Evolutionary conservation across 2,329 filamentous ascomycete genomes (phyloP), one percentile per base, ranked within the genome.

Genomic region (Capronia coronata): DNA sequence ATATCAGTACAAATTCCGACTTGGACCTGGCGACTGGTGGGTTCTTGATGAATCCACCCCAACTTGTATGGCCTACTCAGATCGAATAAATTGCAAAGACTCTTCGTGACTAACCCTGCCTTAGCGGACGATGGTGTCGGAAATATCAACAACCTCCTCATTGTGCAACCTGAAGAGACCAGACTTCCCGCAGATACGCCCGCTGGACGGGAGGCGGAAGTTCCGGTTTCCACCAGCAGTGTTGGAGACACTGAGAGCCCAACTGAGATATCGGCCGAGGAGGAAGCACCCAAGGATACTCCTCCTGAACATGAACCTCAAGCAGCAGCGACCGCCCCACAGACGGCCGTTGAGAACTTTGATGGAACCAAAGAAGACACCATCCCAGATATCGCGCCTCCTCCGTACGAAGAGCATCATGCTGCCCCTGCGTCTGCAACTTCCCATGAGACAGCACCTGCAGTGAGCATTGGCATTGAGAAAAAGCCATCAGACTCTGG

Each of bases 1-100:
- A 49, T 79, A 87, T 57, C 80, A 86, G 61, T 90, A 88, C 74
- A 89, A 87, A 66, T 84, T 89, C 59, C 77, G 83, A 23, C 70
- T 85, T 29, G 84, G 83, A 8, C 64, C 73, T 16, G 79, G 78
- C 41, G 77, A 86, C 56, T 86, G 81, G 79, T 87, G 84, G 84
- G 71, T 81, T 19, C 65, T 86, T 39, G 79, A 88, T 58, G 80
- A 86, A 50, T 71, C 70, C 38, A 72, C 75, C 46, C 76, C 79
- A 11, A 80, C 73, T 47, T 74, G 83, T 85, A 71, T 57, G 73
- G 53, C 40, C 43, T 23, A 16, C 21, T 22, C 48, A 11, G 23
- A 3, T 13, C 1, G 37, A 16, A 5, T 21, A 13, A 21, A 14
- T 2, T 10, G 10, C 34, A n/a, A 5, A 4, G 21, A 30, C 3